Evolutionary conservation across 768 basidiomycete species (phyloP).

Genomic region (Auriscalpium microsporum): DNA sequence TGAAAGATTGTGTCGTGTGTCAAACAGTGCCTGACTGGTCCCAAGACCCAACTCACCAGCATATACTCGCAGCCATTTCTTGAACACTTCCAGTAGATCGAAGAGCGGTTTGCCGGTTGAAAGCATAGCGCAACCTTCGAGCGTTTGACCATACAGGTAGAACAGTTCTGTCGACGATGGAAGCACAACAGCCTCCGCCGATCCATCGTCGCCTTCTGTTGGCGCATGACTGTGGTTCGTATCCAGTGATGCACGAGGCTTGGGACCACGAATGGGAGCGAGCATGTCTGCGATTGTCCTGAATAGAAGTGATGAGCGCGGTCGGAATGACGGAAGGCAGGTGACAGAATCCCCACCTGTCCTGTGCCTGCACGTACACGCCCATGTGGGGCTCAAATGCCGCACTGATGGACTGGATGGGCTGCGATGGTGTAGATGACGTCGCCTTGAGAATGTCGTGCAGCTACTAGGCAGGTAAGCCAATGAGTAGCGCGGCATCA

Average conservation of each 20-base stretch:
- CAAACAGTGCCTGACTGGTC: not conserved
- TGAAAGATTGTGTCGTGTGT: conserved; percentile 22
- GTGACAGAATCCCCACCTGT: conserved; percentile 52
- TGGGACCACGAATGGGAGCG: conserved; percentile 60
- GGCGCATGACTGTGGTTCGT: conserved; percentile 30
- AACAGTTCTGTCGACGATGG: conserved; percentile 95
- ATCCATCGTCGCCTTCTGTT: conserved; percentile 34
- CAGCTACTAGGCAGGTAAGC: conserved; percentile 34
- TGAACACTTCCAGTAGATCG: conserved; percentile 74
- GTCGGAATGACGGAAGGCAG: not conserved
- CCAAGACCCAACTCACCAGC: conserved; percentile 49
- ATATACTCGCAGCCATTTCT: conserved; percentile 92
- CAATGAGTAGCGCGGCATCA: not conserved
- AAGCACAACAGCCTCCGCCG: conserved; percentile 54
- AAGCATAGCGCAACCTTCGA: conserved; percentile 90
- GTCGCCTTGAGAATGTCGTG: conserved; percentile 54
- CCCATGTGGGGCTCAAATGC: conserved; percentile 90
- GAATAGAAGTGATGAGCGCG: not conserved
- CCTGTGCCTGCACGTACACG: conserved; percentile 93
- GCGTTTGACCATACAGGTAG: conserved; percentile 91
- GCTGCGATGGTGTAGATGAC: conserved; percentile 38
- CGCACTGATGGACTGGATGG: conserved; percentile 66
- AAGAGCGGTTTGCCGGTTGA: conserved; percentile 79
- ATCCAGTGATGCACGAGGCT: conserved; percentile 64
- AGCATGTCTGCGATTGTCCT: conserved; percentile 91